These are phyloP conservation scores for Lactifluus hygrophoroides DNA, from an alignment of 768 basidiomycete genomes.

Conservation along the genomic window DNA sequence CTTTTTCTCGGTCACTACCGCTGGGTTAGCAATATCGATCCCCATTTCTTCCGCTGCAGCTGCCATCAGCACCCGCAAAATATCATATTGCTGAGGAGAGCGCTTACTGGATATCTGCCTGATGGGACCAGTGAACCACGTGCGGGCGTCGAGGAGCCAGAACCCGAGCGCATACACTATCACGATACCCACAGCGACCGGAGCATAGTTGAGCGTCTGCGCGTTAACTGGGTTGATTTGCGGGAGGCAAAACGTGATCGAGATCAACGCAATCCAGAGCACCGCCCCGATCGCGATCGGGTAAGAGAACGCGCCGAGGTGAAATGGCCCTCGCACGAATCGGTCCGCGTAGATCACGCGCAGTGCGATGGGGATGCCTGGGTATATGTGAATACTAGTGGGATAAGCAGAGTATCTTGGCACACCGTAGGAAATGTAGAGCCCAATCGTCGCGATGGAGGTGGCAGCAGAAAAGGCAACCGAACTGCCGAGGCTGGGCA, in stretches of 20 bases:
- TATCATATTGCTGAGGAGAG: background rate
- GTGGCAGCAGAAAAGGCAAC: slow-evolving; percentile 58
- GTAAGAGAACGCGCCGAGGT: slow-evolving; percentile 55
- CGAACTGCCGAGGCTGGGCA: slow-evolving; percentile 63
- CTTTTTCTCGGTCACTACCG: slow-evolving; percentile 17
- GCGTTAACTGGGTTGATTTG: slow-evolving; percentile 60
- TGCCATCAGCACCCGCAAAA: background rate
- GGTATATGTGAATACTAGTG: background rate
- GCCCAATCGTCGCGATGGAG: slow-evolving; percentile 61
- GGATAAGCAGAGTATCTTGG: background rate
- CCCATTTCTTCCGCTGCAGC: slow-evolving; percentile 40
- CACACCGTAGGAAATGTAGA: slow-evolving; percentile 67
- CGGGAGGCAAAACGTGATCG: slow-evolving; percentile 67
- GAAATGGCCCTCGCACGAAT: slow-evolving; percentile 64
- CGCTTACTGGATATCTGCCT: slow-evolving; percentile 40
- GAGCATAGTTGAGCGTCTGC: slow-evolving; percentile 66
- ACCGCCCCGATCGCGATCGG: slow-evolving; percentile 49
- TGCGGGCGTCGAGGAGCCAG: slow-evolving; percentile 63
- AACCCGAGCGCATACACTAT: slow-evolving; percentile 53
- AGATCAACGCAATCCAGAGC: slow-evolving; percentile 65
- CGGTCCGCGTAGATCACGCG: slow-evolving; percentile 50
- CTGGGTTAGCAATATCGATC: slow-evolving; percentile 39
- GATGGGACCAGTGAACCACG: slow-evolving; percentile 65
- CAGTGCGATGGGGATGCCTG: slow-evolving; percentile 61
- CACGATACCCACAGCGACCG: slow-evolving; percentile 72